Evolutionary conservation across 768 basidiomycete species (phyloP), one percentile per base, ranked within the genome.

Genomic region (Russula foetens): DNA sequence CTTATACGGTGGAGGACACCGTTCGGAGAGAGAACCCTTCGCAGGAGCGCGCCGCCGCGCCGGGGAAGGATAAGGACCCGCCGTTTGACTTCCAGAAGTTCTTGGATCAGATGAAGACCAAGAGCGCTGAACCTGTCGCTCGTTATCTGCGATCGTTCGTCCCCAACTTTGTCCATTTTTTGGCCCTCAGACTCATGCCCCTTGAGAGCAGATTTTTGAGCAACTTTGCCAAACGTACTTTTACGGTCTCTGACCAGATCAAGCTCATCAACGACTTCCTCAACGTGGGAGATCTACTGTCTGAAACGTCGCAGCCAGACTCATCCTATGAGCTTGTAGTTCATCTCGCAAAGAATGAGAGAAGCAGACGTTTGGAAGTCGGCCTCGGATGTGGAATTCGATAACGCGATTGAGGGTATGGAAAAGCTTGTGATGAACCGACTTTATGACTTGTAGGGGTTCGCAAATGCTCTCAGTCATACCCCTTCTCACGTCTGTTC

Each of bases 361-460:
- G 83, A 84, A 60, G 79, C 80, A 29, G 92, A 94, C 23, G 75
- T 88, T 0, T 98, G 94, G 95, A 83, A 83, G 69, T 84, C 84
- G 60, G 81, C 81, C 1, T 79, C 85, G 2, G 86, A 92, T 23
- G 74, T 76, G 7, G 94, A 98, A 71, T 98, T 99, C 65, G 97
- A 98, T 56, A 95, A 96, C 67, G 92, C 94, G 0, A 83, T 93
- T 77, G 97, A 99, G 73, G 95, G 94, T 53, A 98, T 98, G 92
- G 97, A 99, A 79, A 99, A 99, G 73, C 81, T 99, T 7, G 97
- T 99, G 66, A 98, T 99, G 97, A 99, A 98, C 68, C 79, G 93
- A 53, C 75, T 98, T 54, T 98, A 97, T 72, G 92, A 94, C 67
- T 92, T 90, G 95, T 98, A 70, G 89, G 83, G 15, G 23, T 5